Conservation (phyloP, 306 rosid genomes). For the Adenanthera pavonina region DNA sequence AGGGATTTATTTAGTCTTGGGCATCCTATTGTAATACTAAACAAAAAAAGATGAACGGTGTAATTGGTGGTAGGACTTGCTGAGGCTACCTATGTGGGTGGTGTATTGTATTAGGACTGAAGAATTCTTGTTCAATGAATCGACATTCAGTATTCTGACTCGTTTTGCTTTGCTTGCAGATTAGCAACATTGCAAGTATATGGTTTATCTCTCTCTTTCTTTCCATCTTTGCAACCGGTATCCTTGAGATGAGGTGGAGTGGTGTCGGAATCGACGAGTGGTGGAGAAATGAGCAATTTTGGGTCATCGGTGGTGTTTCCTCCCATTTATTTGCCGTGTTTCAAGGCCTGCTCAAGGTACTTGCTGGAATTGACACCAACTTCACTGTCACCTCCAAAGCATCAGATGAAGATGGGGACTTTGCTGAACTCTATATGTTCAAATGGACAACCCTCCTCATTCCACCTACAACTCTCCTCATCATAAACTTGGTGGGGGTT, state of each 20-base stretch:
- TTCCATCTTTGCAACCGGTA: constrained; percentile 91
- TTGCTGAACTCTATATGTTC: constrained; percentile 80
- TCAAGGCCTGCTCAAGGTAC: constrained; percentile 92
- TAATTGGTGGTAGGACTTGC: not conserved
- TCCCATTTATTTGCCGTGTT: constrained; percentile 88
- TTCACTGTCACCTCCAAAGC: constrained; percentile 96
- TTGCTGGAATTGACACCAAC: constrained; percentile 92
- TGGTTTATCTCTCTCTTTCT: constrained; percentile 91
- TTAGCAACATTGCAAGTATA: constrained; percentile 89
- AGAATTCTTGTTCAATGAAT: not conserved
- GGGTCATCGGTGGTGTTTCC: constrained; percentile 97
- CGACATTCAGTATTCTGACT: not conserved
- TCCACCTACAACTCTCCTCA: constrained; percentile 91
- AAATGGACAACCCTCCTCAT: constrained; percentile 95
- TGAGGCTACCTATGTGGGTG: not conserved
- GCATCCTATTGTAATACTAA: too few species aligned
- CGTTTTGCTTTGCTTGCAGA: constrained; percentile 59
- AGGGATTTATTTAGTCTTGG: too few species aligned
- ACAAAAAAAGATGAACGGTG: not conserved
- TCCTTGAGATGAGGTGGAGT: constrained; percentile 96
- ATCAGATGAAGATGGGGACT: constrained; percentile 88
- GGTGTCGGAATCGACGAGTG: constrained; percentile 92
- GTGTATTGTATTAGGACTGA: not conserved
- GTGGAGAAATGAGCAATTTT: constrained; percentile 97
- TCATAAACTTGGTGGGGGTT: constrained; percentile 86